phyloP scores from a whole-genome alignment of 169 alveolate species.

The Toxoplasma gondii region DNA sequence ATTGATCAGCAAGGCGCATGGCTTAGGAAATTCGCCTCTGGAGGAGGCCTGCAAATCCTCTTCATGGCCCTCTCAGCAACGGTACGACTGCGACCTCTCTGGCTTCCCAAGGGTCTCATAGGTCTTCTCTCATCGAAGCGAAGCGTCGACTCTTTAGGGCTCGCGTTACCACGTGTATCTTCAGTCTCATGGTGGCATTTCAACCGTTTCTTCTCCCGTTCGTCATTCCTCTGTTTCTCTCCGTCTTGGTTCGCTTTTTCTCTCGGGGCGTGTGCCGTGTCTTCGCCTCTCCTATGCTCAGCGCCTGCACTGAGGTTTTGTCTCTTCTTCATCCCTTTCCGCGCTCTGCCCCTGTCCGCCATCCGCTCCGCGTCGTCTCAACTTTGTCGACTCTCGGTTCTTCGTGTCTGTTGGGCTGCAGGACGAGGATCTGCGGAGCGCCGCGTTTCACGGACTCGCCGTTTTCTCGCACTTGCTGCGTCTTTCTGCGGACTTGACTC shows the following conservation, averaged over 20 bases:
- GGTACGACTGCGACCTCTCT: neutral
- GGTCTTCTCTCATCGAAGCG: no score
- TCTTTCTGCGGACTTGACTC: slow-evolving; percentile 52
- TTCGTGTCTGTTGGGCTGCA: neutral
- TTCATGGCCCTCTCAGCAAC: slow-evolving; percentile 55
- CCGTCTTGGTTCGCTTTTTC: neutral
- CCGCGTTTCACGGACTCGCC: slow-evolving; percentile 32
- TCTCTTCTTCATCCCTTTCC: no score
- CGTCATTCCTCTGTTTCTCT: neutral
- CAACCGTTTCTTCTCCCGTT: neutral
- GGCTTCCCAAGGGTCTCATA: neutral
- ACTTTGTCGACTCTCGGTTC: neutral
- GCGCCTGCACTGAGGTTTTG: no score
- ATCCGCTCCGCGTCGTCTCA: no score
- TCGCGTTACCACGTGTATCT: no score
- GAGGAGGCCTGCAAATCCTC: slow-evolving; percentile 58
- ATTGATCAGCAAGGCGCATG: slow-evolving; percentile 56
- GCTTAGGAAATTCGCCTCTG: slow-evolving; percentile 60
- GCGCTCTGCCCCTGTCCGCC: no score
- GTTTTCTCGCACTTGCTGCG: slow-evolving; percentile 54
- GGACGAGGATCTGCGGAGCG: slow-evolving; percentile 61
- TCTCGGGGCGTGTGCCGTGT: neutral
- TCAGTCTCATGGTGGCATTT: no score
- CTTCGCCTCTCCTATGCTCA: no score
- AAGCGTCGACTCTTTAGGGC: no score